These are phyloP conservation scores for Fragaria nilgerrensis DNA, from an alignment of 306 rosid genomes.

Conservation along the genomic window DNA sequence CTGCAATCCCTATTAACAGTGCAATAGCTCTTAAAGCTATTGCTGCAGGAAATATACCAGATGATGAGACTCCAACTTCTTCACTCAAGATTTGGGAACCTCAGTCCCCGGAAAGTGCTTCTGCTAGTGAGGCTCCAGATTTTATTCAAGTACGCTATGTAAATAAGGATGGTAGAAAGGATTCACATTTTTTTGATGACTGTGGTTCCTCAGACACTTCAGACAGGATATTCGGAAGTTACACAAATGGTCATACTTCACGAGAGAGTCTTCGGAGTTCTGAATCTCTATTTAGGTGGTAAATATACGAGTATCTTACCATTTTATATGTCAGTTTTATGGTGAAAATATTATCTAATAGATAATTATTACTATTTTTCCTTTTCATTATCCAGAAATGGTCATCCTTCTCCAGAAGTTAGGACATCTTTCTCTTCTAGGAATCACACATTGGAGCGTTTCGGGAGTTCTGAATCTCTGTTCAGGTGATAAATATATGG, in stretches of 20 bases:
- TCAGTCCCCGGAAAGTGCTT: slow-evolving; percentile 61
- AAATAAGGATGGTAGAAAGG: slow-evolving; percentile 54
- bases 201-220: slow-evolving; percentile 39
- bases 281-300: slow-evolving; percentile 75
- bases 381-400: slow-evolving; percentile 7
- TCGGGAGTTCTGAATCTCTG: slow-evolving; percentile 70
- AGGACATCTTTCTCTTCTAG: slow-evolving; percentile 41
- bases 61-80: slow-evolving; percentile 47
- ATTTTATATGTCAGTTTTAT: slow-evolving; percentile 16
- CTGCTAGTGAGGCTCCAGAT: slow-evolving; percentile 69
- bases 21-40: slow-evolving; percentile 70
- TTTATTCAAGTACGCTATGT: slow-evolving; percentile 46
- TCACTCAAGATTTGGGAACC: slow-evolving; percentile 53
- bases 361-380: background rate
- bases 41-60: slow-evolving; percentile 76
- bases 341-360: slow-evolving; percentile 15
- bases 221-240: slow-evolving; percentile 51
- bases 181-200: slow-evolving; percentile 43
- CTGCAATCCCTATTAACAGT: slow-evolving; percentile 77
- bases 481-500: slow-evolving; percentile 63
- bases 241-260: slow-evolving; percentile 30
- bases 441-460: slow-evolving; percentile 42
- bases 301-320: slow-evolving; percentile 23
- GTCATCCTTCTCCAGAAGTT: slow-evolving; percentile 51
- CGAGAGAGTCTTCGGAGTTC: slow-evolving; percentile 62